These are phyloP conservation scores for Metarhizium anisopliae DNA, from an alignment of 2,329 filamentous ascomycete species.

Conservation along the genomic window DNA sequence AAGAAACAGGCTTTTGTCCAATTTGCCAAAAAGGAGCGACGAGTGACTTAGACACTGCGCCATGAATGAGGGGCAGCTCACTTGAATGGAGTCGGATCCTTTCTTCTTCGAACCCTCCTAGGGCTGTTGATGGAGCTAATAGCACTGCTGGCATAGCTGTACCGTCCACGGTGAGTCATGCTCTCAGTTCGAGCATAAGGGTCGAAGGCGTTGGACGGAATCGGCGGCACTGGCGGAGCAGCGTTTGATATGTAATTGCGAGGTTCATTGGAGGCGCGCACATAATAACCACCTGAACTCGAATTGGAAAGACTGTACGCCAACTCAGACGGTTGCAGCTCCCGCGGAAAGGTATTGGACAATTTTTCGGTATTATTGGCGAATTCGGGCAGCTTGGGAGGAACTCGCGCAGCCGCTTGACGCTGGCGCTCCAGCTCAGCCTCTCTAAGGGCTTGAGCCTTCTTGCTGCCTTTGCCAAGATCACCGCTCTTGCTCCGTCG, in stretches of 20 bases:
- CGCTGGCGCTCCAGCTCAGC: conserved; percentile 43
- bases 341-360: conserved; percentile 37
- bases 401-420: conserved; percentile 35
- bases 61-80: conserved; percentile 39
- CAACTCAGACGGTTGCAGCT: conserved; percentile 51
- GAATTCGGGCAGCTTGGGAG: conserved; percentile 44
- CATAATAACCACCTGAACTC: conserved; percentile 15
- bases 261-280: conserved; percentile 28
- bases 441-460: conserved; percentile 44
- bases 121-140: conserved; percentile 90
- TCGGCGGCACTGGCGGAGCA: conserved; percentile 44
- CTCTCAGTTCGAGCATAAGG: conserved; percentile 80
- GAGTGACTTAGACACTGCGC: neutral
- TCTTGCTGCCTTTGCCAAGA: conserved; percentile 50
- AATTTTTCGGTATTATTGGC: conserved; percentile 37
- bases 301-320: conserved; percentile 50
- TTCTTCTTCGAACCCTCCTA: conserved; percentile 81
- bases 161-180: conserved; percentile 93
- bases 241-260: conserved; percentile 32
- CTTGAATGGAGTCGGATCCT: conserved; percentile 98
- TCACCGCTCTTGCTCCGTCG: conserved; percentile 61
- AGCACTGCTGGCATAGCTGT: conserved; percentile 90
- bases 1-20: neutral
- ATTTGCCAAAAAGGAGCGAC: neutral
- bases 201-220: conserved; percentile 57